A percentile compares a stretch with the other conserved stretches of the same genome.
These are phyloP conservation scores for Vigna mungo DNA, from an alignment of 306 rosid species.

Conservation along the genomic window DNA sequence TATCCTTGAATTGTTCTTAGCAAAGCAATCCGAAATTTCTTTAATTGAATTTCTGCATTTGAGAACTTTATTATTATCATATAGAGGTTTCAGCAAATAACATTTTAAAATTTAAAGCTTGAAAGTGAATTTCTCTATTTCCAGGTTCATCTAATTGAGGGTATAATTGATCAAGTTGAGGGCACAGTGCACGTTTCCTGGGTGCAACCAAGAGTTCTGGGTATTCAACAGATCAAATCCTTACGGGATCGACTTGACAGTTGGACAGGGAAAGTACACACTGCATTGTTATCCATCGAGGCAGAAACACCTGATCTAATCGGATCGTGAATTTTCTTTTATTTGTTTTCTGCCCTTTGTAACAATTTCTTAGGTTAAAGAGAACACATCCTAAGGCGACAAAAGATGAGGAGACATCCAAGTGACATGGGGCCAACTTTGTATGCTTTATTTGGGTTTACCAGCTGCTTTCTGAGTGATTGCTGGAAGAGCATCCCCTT, in stretches of 20 bases:
- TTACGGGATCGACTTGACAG: slow-evolving; percentile 81
- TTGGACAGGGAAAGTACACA: slow-evolving; percentile 89
- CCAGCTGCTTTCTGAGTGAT: slow-evolving; percentile 60
- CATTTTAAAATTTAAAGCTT: background rate
- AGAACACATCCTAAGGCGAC: slow-evolving; percentile 50
- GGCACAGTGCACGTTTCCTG: slow-evolving; percentile 95
- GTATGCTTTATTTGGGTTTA: slow-evolving; percentile 54
- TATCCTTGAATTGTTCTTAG: background rate
- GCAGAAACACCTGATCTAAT: slow-evolving; percentile 98
- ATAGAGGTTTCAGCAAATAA: background rate
- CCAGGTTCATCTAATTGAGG: slow-evolving; percentile 99
- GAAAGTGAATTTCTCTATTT: slow-evolving; percentile 6
- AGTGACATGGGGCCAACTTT: slow-evolving; percentile 56
- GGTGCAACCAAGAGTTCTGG: slow-evolving; percentile 99
- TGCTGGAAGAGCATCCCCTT: slow-evolving; percentile 60
- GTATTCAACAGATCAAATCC: slow-evolving; percentile 88
- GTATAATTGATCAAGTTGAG: slow-evolving; percentile 95
- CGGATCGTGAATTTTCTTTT: slow-evolving; percentile 64
- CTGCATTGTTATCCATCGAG: slow-evolving; percentile 87
- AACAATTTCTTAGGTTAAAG: slow-evolving; percentile 54
- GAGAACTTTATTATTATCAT: background rate
- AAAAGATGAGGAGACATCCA: slow-evolving; percentile 45
- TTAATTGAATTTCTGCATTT: background rate
- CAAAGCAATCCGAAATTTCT: slow-evolving; percentile 2
- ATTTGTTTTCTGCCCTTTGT: slow-evolving; percentile 57